A percentile compares a stretch with the other conserved stretches of the same genome.
These are phyloP conservation scores for Phialocephala sp. DNA, from an alignment of 2,329 filamentous ascomycete genomes.

Conservation along the genomic window DNA sequence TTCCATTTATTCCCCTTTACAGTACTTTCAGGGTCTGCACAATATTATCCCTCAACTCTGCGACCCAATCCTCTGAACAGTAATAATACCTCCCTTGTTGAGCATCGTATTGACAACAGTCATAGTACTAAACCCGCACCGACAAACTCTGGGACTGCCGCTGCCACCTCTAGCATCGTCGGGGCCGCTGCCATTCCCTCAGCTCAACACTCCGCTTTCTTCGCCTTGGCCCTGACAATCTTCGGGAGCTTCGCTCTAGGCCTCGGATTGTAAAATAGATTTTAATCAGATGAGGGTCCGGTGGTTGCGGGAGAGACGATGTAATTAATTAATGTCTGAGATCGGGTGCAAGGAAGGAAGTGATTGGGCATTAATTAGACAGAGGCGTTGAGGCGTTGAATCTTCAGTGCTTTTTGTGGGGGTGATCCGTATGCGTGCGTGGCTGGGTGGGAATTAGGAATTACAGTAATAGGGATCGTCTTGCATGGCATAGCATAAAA, in stretches of 20 bases:
- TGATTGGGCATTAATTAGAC: not conserved
- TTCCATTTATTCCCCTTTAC: not conserved
- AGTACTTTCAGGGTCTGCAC: not conserved
- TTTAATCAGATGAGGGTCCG: not conserved
- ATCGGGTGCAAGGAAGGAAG: not conserved
- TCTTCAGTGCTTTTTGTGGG: not conserved
- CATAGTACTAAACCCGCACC: slow-evolving; percentile 16
- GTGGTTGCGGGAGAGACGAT: not conserved
- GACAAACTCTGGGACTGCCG: not conserved
- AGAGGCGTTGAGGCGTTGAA: not conserved
- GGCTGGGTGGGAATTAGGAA: not conserved
- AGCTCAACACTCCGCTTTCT: slow-evolving; percentile 9
- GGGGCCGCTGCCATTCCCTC: not conserved
- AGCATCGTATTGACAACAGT: not conserved
- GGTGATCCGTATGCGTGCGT: not conserved
- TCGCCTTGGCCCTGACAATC: not conserved
- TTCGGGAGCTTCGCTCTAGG: not conserved
- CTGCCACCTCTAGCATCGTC: not conserved
- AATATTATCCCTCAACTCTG: not conserved
- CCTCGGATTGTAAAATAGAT: not conserved
- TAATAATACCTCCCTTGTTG: not conserved
- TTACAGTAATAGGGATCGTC: not conserved
- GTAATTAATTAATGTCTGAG: slow-evolving; percentile 2
- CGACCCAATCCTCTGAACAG: too few species aligned
- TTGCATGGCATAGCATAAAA: not conserved